Conservation (phyloP, 148 eudicot species). For the Salicornia ramosissima region DNA sequence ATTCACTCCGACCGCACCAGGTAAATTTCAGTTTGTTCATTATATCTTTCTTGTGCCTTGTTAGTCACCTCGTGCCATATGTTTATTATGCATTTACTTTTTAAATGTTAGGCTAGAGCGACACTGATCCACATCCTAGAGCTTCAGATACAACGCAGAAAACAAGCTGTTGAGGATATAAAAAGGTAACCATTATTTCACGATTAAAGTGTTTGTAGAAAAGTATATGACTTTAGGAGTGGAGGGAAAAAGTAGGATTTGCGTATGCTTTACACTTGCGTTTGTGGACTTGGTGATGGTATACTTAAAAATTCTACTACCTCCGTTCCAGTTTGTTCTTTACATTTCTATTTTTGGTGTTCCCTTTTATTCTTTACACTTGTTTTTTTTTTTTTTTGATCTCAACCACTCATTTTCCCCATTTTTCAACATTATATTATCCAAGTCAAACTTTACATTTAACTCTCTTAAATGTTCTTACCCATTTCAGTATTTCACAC, state of each 20-base stretch:
- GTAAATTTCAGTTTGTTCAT: constrained; percentile 21
- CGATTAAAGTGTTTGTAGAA: too few relatives aligned
- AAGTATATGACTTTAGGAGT: not conserved
- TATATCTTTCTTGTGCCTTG: not conserved
- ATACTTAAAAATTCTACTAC: too few relatives aligned
- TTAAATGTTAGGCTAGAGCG: constrained; percentile 67
- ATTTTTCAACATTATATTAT: too few relatives aligned
- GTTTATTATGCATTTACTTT: constrained; percentile 2
- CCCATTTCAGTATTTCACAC: too few relatives aligned
- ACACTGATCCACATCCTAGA: constrained; percentile 81
- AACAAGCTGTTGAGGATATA: constrained; percentile 92
- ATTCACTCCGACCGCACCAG: constrained; percentile 93
- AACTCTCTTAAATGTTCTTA: too few relatives aligned
- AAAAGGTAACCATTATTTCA: constrained; percentile 65
- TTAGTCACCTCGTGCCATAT: not conserved
- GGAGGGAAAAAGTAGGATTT: not conserved
- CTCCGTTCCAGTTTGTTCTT: too few relatives aligned
- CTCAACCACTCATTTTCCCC: too few relatives aligned
- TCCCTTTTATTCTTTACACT: too few relatives aligned
- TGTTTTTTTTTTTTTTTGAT: too few relatives aligned
- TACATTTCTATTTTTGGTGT: too few relatives aligned
- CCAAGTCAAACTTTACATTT: too few relatives aligned
- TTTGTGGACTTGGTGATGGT: not conserved
- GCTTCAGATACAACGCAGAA: constrained; percentile 83
- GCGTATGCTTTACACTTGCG: not conserved